A percentile compares a stretch with the other conserved stretches of the same genome.
Conservation (phyloP, 1,284 basidiomycete species). For the Vanrija pseudolonga region DNA sequence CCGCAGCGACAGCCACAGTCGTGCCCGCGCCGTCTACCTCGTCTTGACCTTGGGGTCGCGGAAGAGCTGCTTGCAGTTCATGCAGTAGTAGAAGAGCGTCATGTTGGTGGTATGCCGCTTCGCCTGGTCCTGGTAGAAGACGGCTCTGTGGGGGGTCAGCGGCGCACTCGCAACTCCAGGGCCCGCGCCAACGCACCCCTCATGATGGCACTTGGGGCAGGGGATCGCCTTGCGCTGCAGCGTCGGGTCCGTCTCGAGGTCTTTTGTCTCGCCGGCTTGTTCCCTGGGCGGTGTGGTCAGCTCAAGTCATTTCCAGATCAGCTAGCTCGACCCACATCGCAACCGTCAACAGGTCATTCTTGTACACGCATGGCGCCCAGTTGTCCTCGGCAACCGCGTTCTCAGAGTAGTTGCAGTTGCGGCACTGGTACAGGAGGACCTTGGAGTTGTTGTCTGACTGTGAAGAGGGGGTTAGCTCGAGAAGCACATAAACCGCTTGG, state of each 20-base stretch:
- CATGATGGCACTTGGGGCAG: conserved; percentile 48
- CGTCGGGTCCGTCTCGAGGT: conserved; percentile 86
- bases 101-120: conserved; percentile 74
- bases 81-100: conserved; percentile 89
- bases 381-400: conserved; percentile 57
- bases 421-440: conserved; percentile 86
- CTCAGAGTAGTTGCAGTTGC: conserved; percentile 87
- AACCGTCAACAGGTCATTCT: conserved; percentile 88
- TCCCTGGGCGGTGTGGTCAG: conserved; percentile 59
- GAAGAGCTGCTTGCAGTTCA: conserved; percentile 75
- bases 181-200: conserved; percentile 6
- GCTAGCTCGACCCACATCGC: conserved; percentile 66
- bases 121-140: conserved; percentile 91
- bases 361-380: conserved; percentile 79
- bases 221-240: conserved; percentile 54
- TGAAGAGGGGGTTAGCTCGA: background rate
- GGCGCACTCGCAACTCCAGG: too few species aligned
- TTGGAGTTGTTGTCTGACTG: conserved; percentile 75
- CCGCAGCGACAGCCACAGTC: too few species aligned
- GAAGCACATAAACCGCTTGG: too few species aligned
- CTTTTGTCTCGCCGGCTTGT: conserved; percentile 84
- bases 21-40: background rate
- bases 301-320: background rate
- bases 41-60: conserved; percentile 58
- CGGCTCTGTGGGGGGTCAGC: conserved; percentile 54